These are phyloP conservation scores for Balakata baccata DNA, from an alignment of 345 rosid species.

Conservation along the genomic window DNA sequence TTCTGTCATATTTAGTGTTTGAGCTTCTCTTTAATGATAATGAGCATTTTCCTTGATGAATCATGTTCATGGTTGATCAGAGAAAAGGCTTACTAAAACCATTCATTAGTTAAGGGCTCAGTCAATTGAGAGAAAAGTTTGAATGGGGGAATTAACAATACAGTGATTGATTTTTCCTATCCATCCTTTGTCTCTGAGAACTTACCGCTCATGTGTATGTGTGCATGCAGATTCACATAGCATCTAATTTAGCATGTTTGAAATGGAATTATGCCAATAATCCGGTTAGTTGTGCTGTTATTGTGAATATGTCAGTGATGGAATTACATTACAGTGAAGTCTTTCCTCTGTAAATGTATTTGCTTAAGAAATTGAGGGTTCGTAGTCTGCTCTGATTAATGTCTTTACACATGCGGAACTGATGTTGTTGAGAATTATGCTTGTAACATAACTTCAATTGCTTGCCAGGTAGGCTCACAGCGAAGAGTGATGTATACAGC, in stretches of 20 bases:
- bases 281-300: neutral
- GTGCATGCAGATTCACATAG: neutral
- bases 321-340: neutral
- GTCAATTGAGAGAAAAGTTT: neutral
- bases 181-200: neutral
- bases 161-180: neutral
- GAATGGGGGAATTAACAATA: neutral
- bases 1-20: neutral
- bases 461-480: slow-evolving; percentile 76
- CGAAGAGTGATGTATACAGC: slow-evolving; percentile 94
- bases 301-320: too few species aligned
- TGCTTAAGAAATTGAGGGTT: neutral
- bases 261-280: neutral
- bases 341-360: neutral
- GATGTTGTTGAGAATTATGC: neutral
- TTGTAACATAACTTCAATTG: slow-evolving; percentile 21
- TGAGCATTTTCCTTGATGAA: neutral
- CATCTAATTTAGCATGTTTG: neutral
- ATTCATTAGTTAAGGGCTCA: neutral
- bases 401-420: neutral
- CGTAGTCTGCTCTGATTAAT: neutral
- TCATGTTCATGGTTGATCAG: neutral
- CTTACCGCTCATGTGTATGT: neutral
- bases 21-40: neutral
- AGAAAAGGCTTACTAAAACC: neutral